Conservation (phyloP, 2,329 filamentous ascomycete genomes). For the Monosporascus cannonballus region DNA sequence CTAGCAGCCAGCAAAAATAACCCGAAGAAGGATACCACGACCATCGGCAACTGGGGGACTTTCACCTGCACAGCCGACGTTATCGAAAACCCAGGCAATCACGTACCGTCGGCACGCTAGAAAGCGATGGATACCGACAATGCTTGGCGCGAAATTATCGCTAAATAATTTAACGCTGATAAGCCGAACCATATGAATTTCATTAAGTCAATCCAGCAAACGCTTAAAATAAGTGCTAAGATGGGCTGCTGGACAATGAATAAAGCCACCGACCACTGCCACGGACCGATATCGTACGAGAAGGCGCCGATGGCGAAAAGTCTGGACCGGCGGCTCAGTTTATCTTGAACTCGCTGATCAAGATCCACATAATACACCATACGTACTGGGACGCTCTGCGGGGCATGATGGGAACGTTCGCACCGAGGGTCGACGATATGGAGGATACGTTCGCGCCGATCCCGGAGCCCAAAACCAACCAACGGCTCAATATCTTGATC, state of each 20-base stretch:
- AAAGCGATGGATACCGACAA: too few relatives aligned
- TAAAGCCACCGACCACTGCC: constrained; percentile 4
- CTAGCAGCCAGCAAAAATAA: background rate
- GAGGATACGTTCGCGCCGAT: constrained; percentile 24
- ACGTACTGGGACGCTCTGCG: constrained; percentile 5
- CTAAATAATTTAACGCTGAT: too few relatives aligned
- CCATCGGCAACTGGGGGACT: constrained; percentile 10
- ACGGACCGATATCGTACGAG: background rate
- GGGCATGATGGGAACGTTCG: constrained; percentile 11
- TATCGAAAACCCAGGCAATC: too few relatives aligned
- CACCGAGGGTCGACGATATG: constrained; percentile 11
- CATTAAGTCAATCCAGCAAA: too few relatives aligned
- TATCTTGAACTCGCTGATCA: constrained; percentile 14
- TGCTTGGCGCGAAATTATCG: too few relatives aligned
- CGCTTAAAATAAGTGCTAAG: too few relatives aligned
- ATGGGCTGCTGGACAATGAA: too few relatives aligned
- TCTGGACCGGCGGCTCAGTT: constrained; percentile 11
- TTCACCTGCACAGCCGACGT: too few relatives aligned
- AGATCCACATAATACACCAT: constrained; percentile 9
- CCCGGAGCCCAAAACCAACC: constrained; percentile 13
- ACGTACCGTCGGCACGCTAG: too few relatives aligned
- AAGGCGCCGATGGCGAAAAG: background rate
- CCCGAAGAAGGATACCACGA: constrained; percentile 1
- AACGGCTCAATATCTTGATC: constrained; percentile 23
- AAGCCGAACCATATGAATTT: too few relatives aligned